phyloP scores from a whole-genome alignment of 2,329 filamentous ascomycete species.

The Ophioceras dolichostomum region DNA sequence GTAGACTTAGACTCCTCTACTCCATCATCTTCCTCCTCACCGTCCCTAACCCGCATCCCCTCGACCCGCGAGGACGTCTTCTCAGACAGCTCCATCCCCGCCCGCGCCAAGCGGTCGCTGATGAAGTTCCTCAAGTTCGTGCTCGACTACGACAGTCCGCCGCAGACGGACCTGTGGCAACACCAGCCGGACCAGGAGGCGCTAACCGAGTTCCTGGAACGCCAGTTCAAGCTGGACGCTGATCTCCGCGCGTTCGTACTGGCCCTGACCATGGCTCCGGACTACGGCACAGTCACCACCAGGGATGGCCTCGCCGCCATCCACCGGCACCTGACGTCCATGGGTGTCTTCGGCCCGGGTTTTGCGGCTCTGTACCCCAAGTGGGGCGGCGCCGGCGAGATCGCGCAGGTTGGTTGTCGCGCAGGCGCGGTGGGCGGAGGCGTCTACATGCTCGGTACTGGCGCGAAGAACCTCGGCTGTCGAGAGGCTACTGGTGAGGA shows the following conservation, averaged over 20 bases:
- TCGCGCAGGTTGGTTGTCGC: constrained; percentile 83
- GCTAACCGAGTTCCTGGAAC: constrained; percentile 46
- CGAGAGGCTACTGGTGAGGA: constrained; percentile 6
- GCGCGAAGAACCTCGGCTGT: constrained; percentile 29
- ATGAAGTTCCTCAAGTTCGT: constrained; percentile 95
- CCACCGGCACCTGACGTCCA: constrained; percentile 69
- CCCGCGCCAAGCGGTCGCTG: constrained; percentile 69
- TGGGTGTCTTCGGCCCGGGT: constrained; percentile 76
- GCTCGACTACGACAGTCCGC: constrained; percentile 49
- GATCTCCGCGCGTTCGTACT: constrained; percentile 49
- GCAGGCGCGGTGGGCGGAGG: constrained; percentile 84
- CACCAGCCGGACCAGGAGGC: constrained; percentile 33
- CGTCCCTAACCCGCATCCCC: constrained; percentile 56
- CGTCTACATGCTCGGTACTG: constrained; percentile 74
- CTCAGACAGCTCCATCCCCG: constrained; percentile 59
- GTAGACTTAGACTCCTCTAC: no score
- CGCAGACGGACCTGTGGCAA: constrained; percentile 45
- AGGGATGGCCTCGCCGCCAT: constrained; percentile 59
- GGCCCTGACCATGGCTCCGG: constrained; percentile 63
- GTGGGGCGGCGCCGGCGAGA: constrained; percentile 82
- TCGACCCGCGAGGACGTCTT: constrained; percentile 90
- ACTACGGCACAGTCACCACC: constrained; percentile 44
- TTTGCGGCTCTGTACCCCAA: constrained; percentile 87
- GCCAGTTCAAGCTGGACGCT: constrained; percentile 55
- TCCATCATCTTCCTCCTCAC: constrained; percentile 2